A percentile compares a stretch with the other conserved stretches of the same genome.
phyloP scores from a whole-genome alignment of 805 yeast genomes.

The Zygosaccharomyces siamensis region DNA sequence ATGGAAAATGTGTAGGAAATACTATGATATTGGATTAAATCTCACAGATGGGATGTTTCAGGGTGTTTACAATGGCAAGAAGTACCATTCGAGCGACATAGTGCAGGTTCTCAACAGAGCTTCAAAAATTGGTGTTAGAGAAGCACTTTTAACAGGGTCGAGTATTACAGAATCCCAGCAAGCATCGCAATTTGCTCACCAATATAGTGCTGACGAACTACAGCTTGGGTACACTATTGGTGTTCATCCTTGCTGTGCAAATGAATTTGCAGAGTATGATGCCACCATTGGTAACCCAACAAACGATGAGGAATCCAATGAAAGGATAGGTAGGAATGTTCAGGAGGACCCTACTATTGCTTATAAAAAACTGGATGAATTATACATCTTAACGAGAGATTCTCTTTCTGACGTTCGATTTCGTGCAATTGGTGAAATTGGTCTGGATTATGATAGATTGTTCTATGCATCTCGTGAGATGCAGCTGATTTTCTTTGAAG shows the following conservation, averaged over 20 bases:
- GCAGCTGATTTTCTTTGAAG: conserved; percentile 63
- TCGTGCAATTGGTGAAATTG: conserved; percentile 90
- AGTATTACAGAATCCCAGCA: conserved; percentile 58
- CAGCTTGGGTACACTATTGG: conserved; percentile 71
- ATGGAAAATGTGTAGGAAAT: conserved; percentile 12
- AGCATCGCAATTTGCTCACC: conserved; percentile 53
- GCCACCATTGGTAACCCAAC: conserved; percentile 29
- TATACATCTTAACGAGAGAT: conserved; percentile 47
- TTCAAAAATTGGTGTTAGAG: conserved; percentile 53
- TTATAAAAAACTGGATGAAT: conserved; percentile 33
- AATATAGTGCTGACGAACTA: conserved; percentile 28
- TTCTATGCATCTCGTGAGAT: conserved; percentile 64
- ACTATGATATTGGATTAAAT: conserved; percentile 59
- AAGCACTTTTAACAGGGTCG: conserved; percentile 80
- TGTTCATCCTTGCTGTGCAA: conserved; percentile 89
- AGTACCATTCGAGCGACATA: conserved; percentile 64
- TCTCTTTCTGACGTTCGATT: conserved; percentile 40
- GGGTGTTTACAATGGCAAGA: conserved; percentile 70
- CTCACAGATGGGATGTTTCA: conserved; percentile 84
- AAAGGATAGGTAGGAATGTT: conserved; percentile 10
- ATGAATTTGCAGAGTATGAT: conserved; percentile 40
- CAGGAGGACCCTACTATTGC: conserved; percentile 12
- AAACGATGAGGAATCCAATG: conserved; percentile 23
- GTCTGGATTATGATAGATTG: conserved; percentile 88
- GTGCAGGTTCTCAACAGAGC: conserved; percentile 64